Base-by-base conservation (phyloP, 371 early-diverging fungal genomes). In the Encephalitozoon intestinalis region DNA sequence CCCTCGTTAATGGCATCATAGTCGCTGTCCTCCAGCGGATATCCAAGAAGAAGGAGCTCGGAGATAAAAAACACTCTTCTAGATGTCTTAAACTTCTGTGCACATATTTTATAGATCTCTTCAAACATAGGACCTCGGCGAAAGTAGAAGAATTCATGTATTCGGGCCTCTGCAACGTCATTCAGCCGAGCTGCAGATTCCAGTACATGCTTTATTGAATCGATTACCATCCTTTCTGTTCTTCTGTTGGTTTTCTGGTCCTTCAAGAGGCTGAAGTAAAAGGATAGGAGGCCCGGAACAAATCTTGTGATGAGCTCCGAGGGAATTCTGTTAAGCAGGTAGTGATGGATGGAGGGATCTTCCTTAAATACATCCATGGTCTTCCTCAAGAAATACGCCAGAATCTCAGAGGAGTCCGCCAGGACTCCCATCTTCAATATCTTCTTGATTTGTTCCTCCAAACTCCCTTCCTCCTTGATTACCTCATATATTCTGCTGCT, bases 51-150 rank as follows among this genome's bases (percentile, higher is more conserved):
- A 31, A 65, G 43, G 28, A 65, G 66, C 49, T 65, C 49, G 9
- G 44, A 65, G 18, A 40, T 40, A 43, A 65, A 65, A 65, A 44
- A 46, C 30, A 37, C 37, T 25, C n/a, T 65, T 65, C 49, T 40
- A 1, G 8, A 8, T 2, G 34, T 65, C 30, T 21, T 46, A 15
- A 65, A 40, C 41, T 30, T 41, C 41, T 12, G 28, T 11, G 28
- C 28, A 28, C 41, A 65, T 15, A 65, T 23, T 7, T 3, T 21
- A 4, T 46, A 65, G 28, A 23, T 40, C 2, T 26, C 23, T 28
- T 65, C 25, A 65, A 40, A 40, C 11, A 23, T 44, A 6, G 6
- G 25, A 1, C 41, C 15, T 11, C 25, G 1, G 15, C 43, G n/a
- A n/a, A 44, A 44, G 4, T 28, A 28, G 26, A 65, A 65, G 26